Percentiles rank a stretch among this genome's conserved stretches.
These are phyloP conservation scores for Ampelomyces quisqualis DNA, from an alignment of 2,329 filamentous ascomycete species.

Conservation along the genomic window DNA sequence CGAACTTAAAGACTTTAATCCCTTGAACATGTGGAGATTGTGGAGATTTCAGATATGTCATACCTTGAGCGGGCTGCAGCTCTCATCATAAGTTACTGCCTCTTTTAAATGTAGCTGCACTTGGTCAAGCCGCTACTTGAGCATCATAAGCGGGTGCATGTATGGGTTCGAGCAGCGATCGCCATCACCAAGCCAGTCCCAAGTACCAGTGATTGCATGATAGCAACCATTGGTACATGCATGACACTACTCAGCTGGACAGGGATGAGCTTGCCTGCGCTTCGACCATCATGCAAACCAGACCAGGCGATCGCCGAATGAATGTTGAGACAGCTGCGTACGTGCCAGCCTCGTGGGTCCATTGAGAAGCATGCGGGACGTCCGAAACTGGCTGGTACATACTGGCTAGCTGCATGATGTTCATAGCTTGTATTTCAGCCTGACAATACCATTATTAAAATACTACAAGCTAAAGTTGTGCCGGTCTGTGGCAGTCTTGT, in stretches of 20 bases:
- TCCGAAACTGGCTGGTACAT: neutral
- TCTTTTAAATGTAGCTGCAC: constrained; percentile 4
- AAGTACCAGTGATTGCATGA: neutral
- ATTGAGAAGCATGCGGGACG: neutral
- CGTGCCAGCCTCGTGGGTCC: neutral
- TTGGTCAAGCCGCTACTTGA: constrained; percentile 7
- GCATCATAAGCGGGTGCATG: constrained; percentile 18
- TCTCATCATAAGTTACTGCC: constrained; percentile 9
- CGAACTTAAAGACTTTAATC: constrained; percentile 21
- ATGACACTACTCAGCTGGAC: constrained; percentile 9
- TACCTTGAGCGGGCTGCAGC: constrained; percentile 2
- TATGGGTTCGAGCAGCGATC: constrained; percentile 1
- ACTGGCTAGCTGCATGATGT: neutral
- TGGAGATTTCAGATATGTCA: constrained; percentile 1
- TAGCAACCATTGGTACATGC: constrained; percentile 5
- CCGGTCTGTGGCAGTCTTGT: too few species aligned
- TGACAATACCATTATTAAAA: too few species aligned
- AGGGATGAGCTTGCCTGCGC: constrained; percentile 6
- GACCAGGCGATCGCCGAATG: neutral
- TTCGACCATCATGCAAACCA: constrained; percentile 12
- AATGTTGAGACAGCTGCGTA: neutral
- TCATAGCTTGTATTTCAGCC: neutral
- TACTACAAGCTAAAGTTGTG: too few species aligned
- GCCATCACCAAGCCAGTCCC: neutral
- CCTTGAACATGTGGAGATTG: constrained; percentile 23